Conservation (phyloP, 768 basidiomycete species). For the Terana coerulea region DNA sequence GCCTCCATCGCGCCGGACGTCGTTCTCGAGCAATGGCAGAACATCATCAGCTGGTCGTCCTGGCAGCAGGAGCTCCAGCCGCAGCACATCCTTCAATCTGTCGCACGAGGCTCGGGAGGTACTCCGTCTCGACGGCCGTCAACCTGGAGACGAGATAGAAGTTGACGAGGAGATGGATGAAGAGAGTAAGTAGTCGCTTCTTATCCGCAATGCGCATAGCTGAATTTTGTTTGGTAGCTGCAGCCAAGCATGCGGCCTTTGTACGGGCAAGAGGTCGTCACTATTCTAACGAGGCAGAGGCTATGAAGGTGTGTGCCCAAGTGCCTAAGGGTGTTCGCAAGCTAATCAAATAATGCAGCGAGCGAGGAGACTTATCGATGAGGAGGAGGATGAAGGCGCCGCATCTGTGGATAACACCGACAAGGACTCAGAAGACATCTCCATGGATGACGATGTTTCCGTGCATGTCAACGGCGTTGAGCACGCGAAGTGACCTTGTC, state of each 20-base stretch:
- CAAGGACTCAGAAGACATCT: slow-evolving; percentile 17
- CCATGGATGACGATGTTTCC: slow-evolving; percentile 22
- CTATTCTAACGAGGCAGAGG: slow-evolving; percentile 89
- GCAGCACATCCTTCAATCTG: slow-evolving; percentile 82
- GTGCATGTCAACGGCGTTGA: slow-evolving; percentile 21
- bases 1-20: slow-evolving; percentile 71
- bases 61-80: slow-evolving; percentile 59
- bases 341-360: slow-evolving; percentile 37
- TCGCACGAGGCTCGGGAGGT: slow-evolving; percentile 65
- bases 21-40: slow-evolving; percentile 62
- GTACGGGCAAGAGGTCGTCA: slow-evolving; percentile 77
- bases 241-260: slow-evolving; percentile 79
- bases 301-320: slow-evolving; percentile 69
- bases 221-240: slow-evolving; percentile 41
- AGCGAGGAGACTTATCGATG: slow-evolving; percentile 58
- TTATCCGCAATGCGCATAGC: not conserved
- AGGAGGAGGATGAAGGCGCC: slow-evolving; percentile 37
- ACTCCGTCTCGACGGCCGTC: slow-evolving; percentile 42
- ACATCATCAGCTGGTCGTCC: slow-evolving; percentile 44
- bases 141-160: slow-evolving; percentile 55
- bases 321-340: not conserved
- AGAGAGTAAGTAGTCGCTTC: slow-evolving; percentile 58
- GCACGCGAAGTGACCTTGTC: slow-evolving; percentile 11
- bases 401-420: slow-evolving; percentile 19
- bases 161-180: slow-evolving; percentile 84